phyloP scores from a whole-genome alignment of 805 yeast genomes.

The Suhomyces kilbournensis region DNA sequence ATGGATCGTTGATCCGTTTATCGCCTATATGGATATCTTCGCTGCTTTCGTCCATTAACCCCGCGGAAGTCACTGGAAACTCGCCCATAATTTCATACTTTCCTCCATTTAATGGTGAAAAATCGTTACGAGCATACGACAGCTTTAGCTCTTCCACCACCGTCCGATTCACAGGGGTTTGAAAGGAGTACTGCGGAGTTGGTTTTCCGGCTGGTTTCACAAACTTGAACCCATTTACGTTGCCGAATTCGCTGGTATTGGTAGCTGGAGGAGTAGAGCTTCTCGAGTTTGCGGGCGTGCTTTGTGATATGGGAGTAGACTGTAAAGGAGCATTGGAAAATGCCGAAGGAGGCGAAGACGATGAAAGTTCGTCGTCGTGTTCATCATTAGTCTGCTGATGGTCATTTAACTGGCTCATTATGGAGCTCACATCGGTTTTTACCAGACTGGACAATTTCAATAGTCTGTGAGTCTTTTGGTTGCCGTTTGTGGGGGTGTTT shows the following conservation, averaged over 20 bases:
- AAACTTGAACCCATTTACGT: slow-evolving; percentile 43
- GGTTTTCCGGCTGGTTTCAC: slow-evolving; percentile 26
- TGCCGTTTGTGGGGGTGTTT: slow-evolving; percentile 20
- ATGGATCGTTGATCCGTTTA: slow-evolving; percentile 36
- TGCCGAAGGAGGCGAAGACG: slow-evolving; percentile 4
- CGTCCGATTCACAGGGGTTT: slow-evolving; percentile 13
- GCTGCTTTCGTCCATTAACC: slow-evolving; percentile 33
- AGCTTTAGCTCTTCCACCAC: slow-evolving; percentile 5
- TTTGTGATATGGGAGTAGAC: slow-evolving; percentile 41
- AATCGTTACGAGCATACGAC: slow-evolving; percentile 11
- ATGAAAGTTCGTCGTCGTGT: slow-evolving; percentile 6
- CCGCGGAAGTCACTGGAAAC: slow-evolving; percentile 29
- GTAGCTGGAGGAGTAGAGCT: slow-evolving; percentile 28
- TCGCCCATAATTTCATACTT: slow-evolving; percentile 30
- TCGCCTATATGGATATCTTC: slow-evolving; percentile 35
- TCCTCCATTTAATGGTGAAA: slow-evolving; percentile 6
- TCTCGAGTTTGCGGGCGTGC: slow-evolving; percentile 42
- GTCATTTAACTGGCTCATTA: slow-evolving; percentile 16
- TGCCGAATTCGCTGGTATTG: slow-evolving; percentile 29
- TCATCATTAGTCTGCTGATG: slow-evolving; percentile 9
- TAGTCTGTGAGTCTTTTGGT: slow-evolving; percentile 17
- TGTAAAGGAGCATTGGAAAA: slow-evolving; percentile 1
- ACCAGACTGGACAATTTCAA: slow-evolving; percentile 32
- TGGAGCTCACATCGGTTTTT: slow-evolving; percentile 23
- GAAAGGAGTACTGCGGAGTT: slow-evolving; percentile 16